Evolutionary conservation across 164 flowering plant genomes (phyloP), one percentile per base, ranked within the genome.

Genomic region (Liriodendron chinense): DNA sequence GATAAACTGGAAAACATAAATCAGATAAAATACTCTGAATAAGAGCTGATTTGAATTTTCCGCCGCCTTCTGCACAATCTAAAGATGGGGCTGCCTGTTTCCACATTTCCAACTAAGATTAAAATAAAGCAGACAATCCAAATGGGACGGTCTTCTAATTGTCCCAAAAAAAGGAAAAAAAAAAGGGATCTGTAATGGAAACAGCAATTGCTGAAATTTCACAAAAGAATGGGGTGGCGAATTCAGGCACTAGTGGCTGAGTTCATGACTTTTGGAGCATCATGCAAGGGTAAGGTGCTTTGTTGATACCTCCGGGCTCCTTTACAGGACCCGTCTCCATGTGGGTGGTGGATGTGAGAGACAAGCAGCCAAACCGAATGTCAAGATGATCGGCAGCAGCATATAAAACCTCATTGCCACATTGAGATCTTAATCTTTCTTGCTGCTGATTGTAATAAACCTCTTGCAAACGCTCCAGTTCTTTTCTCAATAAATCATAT

Each of bases 401-500:
- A 26, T 48, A 53, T 48, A 20, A 21, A 13, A 48, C 24, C 3
- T 34, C 43, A 34, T 34, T 34, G 43, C 43, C 5, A 34, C 43
- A 34, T 34, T 34, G 53, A 20, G 21, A 69, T 13, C 47, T 69
- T 9, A 47, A 47, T 47, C 25, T 47, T 4, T n/a, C 72, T 22
- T 69, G 53, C 56, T 69, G 72, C 9, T 48, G 72, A 69, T 48
- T 69, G 20, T 14, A 16, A 48, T 69, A 69, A 7, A 69, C 12
- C 12, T 48, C 22, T 12, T 1, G 56, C 23, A 69, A 48, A 69
- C 72, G 72, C 72, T 69, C 72, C 22, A 69, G 57, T 69, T 69
- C 72, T 48, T 69, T 48, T 48, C 72, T 69, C 56, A 69, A 48
- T 43, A 69, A 56, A 47, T 69, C 72, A 69, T 49, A 69, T 24